Evolutionary conservation across 495 filamentous ascomycete genomes (phyloP), one percentile per base, ranked within the genome.

Genomic region (Annulohypoxylon nitens): DNA sequence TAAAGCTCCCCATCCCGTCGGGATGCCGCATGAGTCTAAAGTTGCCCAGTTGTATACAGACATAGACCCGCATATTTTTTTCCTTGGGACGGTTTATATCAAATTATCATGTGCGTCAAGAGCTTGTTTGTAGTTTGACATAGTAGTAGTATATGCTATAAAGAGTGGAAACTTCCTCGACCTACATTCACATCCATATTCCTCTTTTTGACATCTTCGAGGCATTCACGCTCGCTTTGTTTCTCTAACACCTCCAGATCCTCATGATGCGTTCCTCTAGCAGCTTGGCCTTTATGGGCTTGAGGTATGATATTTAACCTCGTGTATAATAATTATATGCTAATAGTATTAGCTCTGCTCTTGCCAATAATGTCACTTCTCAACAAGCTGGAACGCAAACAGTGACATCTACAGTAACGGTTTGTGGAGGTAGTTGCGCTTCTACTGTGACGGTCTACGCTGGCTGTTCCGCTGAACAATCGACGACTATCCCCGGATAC

Each of bases 361-460:
- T 74, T 12, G 33, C 64, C 59, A 23, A 64, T n/a, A 75, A 61
- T 20, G 60, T 60, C 11, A 55, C 75, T 6, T 30, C 30, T 37
- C 75, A 72, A 47, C 67, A 73, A 55, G 60, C 58, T 0, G 55
- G 74, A 50, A 47, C 50, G 14, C 47, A 25, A 14, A 79, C 77
- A 7, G 77, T 77, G 41, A 77, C 75, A 6, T 54, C 64, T 0
- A 77, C 71, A 2, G 75, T 78, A 2, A 78, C 77, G 25, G 69
- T 65, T 37, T 78, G 74, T 33, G 77, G 62, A n/a, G 11, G n/a
- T 25, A 67, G 23, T 20, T 78, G 75, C 54, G 75, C 72, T 30
- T 67, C 75, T 18, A 79, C 73, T 9, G 72, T 74, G 8, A 79
- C 77, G n/a, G 73, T 79, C 6, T 68, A 33, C 61, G 45, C 59